A percentile compares a stretch with the other conserved stretches of the same genome.
phyloP scores from a whole-genome alignment of 2,329 filamentous ascomycete species.

The Claviceps lovelessii region DNA sequence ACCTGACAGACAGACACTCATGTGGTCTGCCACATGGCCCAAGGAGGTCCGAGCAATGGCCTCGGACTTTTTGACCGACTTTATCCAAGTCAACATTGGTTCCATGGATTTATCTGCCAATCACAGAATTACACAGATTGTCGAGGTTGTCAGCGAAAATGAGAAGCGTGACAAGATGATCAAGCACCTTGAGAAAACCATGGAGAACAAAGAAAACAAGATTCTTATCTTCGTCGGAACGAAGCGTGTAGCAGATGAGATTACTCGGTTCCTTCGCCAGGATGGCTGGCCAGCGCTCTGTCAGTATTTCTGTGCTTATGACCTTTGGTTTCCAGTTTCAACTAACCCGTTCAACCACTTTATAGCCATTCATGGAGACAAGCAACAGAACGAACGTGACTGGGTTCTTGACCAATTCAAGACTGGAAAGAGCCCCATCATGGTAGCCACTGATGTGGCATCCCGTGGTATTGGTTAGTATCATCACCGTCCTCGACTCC shows the following conservation, averaged over 20 bases:
- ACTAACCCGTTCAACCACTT: background rate
- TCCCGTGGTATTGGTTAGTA: constrained; percentile 99
- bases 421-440: constrained; percentile 97
- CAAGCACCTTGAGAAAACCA: constrained; percentile 93
- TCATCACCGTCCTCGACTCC: constrained; percentile 20
- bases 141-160: constrained; percentile 88
- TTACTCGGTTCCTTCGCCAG: constrained; percentile 91
- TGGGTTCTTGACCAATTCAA: constrained; percentile 99
- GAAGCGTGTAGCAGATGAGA: constrained; percentile 95
- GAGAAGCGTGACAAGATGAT: constrained; percentile 98
- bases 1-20: constrained; percentile 95
- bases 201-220: constrained; percentile 94
- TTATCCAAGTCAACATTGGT: constrained; percentile 97
- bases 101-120: constrained; percentile 94
- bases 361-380: constrained; percentile 91
- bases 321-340: constrained; percentile 23
- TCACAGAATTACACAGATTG: constrained; percentile 93
- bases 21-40: constrained; percentile 99
- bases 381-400: constrained; percentile 98
- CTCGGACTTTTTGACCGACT: constrained; percentile 80
- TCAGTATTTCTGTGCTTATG: constrained; percentile 35
- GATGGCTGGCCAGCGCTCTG: constrained; percentile 95
- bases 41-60: constrained; percentile 94
- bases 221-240: constrained; percentile 85
- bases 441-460: constrained; percentile 99